Percentiles rank a stretch among this genome's conserved stretches.
These are phyloP conservation scores for Xylaria intraflava DNA, from an alignment of 495 filamentous ascomycete genomes.

Conservation along the genomic window DNA sequence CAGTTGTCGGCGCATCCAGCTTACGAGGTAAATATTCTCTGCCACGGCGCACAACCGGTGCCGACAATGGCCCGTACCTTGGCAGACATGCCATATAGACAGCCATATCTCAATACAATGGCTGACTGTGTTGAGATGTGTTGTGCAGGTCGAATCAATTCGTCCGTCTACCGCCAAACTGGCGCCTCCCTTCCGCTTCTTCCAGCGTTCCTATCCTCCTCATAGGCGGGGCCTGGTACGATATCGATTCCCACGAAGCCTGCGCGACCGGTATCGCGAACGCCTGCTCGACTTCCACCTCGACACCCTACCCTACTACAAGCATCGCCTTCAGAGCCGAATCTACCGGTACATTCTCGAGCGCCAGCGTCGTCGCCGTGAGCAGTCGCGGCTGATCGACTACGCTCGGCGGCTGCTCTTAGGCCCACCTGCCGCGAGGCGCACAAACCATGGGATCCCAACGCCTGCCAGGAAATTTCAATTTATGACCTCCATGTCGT, in stretches of 20 bases:
- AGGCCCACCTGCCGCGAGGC: conserved; percentile 10
- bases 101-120: too few species aligned
- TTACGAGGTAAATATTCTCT: too few species aligned
- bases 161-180: conserved; percentile 7
- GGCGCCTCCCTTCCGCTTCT: conserved; percentile 23
- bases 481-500: conserved; percentile 18
- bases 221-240: conserved; percentile 45
- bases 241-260: conserved; percentile 49
- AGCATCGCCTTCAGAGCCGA: conserved; percentile 61
- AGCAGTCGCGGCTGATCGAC: conserved; percentile 45
- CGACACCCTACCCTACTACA: conserved; percentile 65
- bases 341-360: conserved; percentile 67
- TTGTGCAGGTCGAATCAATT: neutral
- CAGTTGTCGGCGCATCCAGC: too few species aligned
- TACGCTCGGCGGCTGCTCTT: conserved; percentile 41
- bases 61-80: too few species aligned
- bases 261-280: conserved; percentile 53
- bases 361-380: conserved; percentile 49
- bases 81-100: too few species aligned
- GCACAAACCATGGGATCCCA: conserved; percentile 17
- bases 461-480: conserved; percentile 4
- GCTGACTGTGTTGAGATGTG: neutral
- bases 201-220: conserved; percentile 18
- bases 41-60: too few species aligned
- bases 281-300: conserved; percentile 60